Conservation (phyloP, 129 eudicot species). For the Artemisia annua region DNA sequence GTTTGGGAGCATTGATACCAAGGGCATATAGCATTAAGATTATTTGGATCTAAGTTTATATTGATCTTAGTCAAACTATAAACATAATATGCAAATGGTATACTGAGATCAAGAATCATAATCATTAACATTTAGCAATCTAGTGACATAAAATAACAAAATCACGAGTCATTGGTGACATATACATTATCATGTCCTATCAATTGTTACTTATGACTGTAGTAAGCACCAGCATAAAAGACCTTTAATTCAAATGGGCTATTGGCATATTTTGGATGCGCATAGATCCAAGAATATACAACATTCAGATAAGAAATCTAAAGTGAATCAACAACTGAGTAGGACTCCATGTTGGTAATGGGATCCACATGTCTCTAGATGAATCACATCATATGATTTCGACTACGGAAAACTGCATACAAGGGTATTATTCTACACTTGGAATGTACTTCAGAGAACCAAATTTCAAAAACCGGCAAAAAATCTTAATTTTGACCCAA, state of each 20-base stretch:
- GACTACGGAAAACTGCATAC: not conserved
- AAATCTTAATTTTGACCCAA: too few species aligned
- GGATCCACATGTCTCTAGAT: conserved; percentile 2
- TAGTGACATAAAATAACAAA: not conserved
- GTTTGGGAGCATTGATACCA: not conserved
- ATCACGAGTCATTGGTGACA: not conserved
- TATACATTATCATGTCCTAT: not conserved
- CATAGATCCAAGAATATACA: not conserved
- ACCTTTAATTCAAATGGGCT: not conserved
- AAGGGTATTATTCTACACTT: too few species aligned
- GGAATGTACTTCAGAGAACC: too few species aligned
- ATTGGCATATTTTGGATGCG: not conserved
- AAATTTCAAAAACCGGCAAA: too few species aligned
- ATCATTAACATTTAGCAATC: not conserved
- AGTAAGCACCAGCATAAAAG: not conserved
- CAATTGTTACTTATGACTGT: not conserved
- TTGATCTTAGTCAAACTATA: not conserved
- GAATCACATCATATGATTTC: conserved; percentile 25
- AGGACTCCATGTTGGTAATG: not conserved
- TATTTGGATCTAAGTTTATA: not conserved
- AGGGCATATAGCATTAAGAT: not conserved
- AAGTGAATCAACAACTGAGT: conserved; percentile 10
- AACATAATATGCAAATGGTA: not conserved
- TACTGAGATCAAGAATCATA: not conserved
- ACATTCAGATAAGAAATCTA: conserved; percentile 15